Evolutionary conservation across 441 rosid genomes (phyloP), one percentile per base, ranked within the genome.

Genomic region (Bocquillonia castaneifolia): DNA sequence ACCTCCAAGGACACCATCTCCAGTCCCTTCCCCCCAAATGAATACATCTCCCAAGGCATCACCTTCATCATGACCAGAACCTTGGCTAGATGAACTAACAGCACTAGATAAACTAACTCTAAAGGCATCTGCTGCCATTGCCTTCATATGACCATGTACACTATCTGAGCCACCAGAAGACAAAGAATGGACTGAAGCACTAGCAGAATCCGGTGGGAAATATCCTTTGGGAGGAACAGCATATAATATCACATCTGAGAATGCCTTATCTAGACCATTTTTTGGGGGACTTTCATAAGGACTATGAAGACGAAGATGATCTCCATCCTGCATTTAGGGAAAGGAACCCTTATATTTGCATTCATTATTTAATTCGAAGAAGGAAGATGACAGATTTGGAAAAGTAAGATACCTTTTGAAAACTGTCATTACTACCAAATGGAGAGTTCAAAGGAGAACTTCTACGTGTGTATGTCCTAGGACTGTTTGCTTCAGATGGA

Each of bases 1-100:
- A 76, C 97, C 96, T 77, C 99, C 99, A 74, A 91, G 68, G 75
- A 82, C 78, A 72, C 93, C 96, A 73, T 93, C 99, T 45, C 90
- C 96, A 7, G 81, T 85, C 72, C 90, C 91, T 79, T 91, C 96
- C 37, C 99, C 97, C 99, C 99, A 93, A 50, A 93, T 83, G 76
- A 86, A 88, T 77, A 93, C 97, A 87, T 93, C 99, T 45, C 97
- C 97, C 74, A 93, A 65, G 52, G 99, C 93, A 80, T 91, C 97
- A 69, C 96, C 93, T 66, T 93, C 99, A 81, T 93, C 97, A 85
- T 93, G 96, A 72, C 99, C 99, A 76, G 99, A 93, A 68, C 96
- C 99, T 62, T 91, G 99, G 76, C 99, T 93, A 59, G 97, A 89
- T 60, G 99, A 93, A 78, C 99, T 93, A 72, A 93, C 92, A 70